Conservation (phyloP, 2,329 filamentous ascomycete species). For the Fusarium liriodendri region DNA sequence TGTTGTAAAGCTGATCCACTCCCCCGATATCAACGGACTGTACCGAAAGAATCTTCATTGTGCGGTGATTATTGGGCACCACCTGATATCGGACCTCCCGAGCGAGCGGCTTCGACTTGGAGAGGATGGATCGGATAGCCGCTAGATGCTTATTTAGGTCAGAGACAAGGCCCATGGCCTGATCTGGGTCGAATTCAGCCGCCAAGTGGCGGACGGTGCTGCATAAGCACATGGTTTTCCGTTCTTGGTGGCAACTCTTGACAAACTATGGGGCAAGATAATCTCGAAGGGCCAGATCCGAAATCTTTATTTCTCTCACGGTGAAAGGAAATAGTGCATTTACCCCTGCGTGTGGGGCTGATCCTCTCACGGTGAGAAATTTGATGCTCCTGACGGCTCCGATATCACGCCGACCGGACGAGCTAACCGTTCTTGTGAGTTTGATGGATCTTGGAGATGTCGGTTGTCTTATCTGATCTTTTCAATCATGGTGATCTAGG, state of each 20-base stretch:
- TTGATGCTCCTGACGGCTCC: background rate
- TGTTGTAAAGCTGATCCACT: constrained; percentile 24
- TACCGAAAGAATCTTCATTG: constrained; percentile 44
- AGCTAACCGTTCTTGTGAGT: background rate
- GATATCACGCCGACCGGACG: constrained; percentile 9
- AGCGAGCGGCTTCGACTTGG: constrained; percentile 43
- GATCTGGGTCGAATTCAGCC: constrained; percentile 34
- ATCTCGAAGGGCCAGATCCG: background rate
- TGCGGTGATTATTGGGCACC: constrained; percentile 46
- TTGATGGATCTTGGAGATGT: background rate
- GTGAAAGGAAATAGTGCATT: constrained; percentile 19
- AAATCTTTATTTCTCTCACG: constrained; percentile 16
- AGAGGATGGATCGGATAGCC: constrained; percentile 40
- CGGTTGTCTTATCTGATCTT: background rate
- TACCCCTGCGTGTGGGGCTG: constrained; percentile 11
- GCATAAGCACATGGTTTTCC: constrained; percentile 39
- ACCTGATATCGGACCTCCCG: constrained; percentile 47
- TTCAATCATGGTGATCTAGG: background rate
- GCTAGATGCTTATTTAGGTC: constrained; percentile 44
- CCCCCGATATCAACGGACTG: constrained; percentile 24
- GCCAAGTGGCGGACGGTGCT: constrained; percentile 37
- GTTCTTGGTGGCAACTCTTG: too few relatives aligned
- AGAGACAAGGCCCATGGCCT: constrained; percentile 36
- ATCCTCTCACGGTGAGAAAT: constrained; percentile 36
- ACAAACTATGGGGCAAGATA: background rate